Evolutionary conservation across 2,329 filamentous ascomycete genomes (phyloP).

Genomic region (Alternaria rosae): DNA sequence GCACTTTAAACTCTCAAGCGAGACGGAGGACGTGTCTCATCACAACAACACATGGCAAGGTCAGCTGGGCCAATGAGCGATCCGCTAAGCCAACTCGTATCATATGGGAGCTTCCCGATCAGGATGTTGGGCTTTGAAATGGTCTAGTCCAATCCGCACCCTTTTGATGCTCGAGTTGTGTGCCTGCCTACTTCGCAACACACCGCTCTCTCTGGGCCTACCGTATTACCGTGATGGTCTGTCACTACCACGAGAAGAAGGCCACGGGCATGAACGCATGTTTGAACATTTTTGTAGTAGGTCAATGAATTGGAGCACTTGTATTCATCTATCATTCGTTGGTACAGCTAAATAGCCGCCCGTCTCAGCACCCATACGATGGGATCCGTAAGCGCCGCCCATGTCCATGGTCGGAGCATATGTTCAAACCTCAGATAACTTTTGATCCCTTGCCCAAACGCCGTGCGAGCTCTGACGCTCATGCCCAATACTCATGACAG

Average conservation of each 20-base stretch:
- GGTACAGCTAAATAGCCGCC: constrained; percentile 8
- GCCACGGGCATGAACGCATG: not conserved
- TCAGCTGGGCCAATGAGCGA: constrained; percentile 19
- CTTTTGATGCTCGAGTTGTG: not conserved
- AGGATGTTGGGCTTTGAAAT: not conserved
- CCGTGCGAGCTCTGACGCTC: not conserved
- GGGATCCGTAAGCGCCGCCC: constrained; percentile 15
- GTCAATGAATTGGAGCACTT: not conserved
- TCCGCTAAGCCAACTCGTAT: not conserved
- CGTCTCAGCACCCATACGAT: constrained; percentile 4
- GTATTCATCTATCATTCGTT: constrained; percentile 16
- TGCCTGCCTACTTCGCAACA: not conserved
- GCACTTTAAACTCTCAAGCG: constrained; percentile 12
- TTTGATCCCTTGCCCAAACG: constrained; percentile 10
- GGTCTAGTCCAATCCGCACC: not conserved
- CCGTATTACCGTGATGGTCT: not conserved
- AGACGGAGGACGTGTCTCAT: constrained; percentile 17
- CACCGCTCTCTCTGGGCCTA: not conserved
- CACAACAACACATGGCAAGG: constrained; percentile 24
- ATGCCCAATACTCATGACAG: not conserved
- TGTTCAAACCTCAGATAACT: not conserved
- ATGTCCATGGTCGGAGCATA: not conserved
- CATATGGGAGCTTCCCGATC: not conserved
- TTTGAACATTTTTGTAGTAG: not conserved
- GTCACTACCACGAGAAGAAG: not conserved